These are phyloP conservation scores for Leccinum pellstonianum DNA, from an alignment of 768 basidiomycete species.

Conservation along the genomic window DNA sequence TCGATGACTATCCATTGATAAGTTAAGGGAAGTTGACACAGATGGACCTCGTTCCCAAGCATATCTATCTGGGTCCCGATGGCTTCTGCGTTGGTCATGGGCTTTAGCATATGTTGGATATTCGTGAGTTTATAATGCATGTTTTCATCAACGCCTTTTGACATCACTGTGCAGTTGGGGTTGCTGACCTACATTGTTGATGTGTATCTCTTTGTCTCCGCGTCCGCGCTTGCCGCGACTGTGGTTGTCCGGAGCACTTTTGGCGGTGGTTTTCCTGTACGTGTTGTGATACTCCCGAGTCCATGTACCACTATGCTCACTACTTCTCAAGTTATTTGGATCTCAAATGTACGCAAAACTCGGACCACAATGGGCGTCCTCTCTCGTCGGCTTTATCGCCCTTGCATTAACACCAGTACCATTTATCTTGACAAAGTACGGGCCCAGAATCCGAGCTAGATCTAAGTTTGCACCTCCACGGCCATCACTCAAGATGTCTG, in stretches of 20 bases:
- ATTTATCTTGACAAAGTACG: conserved; percentile 45
- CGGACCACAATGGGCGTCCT: conserved; percentile 57
- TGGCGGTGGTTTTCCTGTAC: conserved; percentile 48
- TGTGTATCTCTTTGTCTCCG: conserved; percentile 52
- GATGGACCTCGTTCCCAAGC: conserved; percentile 58
- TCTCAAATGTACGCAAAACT: conserved; percentile 53
- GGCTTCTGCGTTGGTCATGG: conserved; percentile 46
- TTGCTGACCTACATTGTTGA: conserved; percentile 64
- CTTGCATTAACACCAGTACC: conserved; percentile 53
- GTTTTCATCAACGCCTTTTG: neutral
- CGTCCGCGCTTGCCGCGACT: conserved; percentile 54
- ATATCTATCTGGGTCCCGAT: conserved; percentile 56
- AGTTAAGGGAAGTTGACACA: conserved; percentile 18
- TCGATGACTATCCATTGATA: neutral
- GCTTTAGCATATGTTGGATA: conserved; percentile 53
- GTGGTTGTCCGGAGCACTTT: conserved; percentile 54
- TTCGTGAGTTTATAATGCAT: conserved; percentile 42
- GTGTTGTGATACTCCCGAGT: conserved; percentile 1
- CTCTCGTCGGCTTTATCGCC: conserved; percentile 53
- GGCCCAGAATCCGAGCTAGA: conserved; percentile 40
- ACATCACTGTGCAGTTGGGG: conserved; percentile 38
- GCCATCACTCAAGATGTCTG: conserved; percentile 11
- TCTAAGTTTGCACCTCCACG: conserved; percentile 43
- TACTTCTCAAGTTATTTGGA: conserved; percentile 42
- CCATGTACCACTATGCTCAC: conserved; percentile 4